Evolutionary conservation across 331 rosid species (phyloP).

Genomic region (Quercus phellos): DNA sequence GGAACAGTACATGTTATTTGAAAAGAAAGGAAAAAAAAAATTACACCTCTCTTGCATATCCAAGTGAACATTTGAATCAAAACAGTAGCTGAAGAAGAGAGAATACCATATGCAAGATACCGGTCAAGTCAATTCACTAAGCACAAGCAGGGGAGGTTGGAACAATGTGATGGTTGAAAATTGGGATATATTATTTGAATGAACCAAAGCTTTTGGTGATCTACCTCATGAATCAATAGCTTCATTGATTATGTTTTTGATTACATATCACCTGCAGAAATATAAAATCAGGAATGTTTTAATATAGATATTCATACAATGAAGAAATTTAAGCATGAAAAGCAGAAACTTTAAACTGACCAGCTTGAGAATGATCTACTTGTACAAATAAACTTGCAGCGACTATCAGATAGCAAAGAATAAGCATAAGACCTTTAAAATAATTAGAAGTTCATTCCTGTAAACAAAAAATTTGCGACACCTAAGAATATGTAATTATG

Average conservation of each 20-base stretch:
- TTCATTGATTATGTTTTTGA: neutral
- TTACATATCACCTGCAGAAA: neutral
- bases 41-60: no score
- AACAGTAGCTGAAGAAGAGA: no score
- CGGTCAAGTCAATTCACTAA: no score
- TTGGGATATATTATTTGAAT: neutral
- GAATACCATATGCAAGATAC: no score
- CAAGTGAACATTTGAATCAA: no score
- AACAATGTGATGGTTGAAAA: neutral
- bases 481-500: neutral
- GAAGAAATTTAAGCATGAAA: neutral
- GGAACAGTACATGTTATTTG: no score
- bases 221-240: no score
- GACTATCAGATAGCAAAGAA: slow-evolving; percentile 76
- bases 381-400: slow-evolving; percentile 84
- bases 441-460: slow-evolving; percentile 82
- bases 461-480: slow-evolving; percentile 17
- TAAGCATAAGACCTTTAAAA: slow-evolving; percentile 77
- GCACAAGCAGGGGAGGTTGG: no score
- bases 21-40: no score
- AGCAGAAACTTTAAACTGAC: slow-evolving; percentile 11
- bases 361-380: slow-evolving; percentile 35
- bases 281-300: no score
- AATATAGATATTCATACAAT: neutral
- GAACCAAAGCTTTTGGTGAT: no score